Conservation (phyloP, 2,329 filamentous ascomycete species). For the Aureobasidium sp. region DNA sequence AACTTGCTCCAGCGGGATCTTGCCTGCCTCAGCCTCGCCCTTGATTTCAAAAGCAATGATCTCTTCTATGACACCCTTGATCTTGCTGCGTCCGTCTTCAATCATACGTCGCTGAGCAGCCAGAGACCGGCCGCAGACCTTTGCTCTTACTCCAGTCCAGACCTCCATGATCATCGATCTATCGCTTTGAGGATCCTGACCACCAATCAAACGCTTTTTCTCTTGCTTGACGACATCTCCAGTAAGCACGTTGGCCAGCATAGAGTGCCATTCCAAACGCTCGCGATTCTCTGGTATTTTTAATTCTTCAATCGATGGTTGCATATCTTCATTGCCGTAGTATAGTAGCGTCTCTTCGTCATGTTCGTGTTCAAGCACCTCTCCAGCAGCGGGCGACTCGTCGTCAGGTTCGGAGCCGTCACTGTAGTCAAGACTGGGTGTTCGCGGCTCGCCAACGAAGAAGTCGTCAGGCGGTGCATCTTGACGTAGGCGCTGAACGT, state of each 20-base stretch:
- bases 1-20: slow-evolving; percentile 80
- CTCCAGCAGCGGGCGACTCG: slow-evolving; percentile 79
- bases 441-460: slow-evolving; percentile 65
- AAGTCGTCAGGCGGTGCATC: slow-evolving; percentile 57
- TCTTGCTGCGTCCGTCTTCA: slow-evolving; percentile 68
- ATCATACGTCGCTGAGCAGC: slow-evolving; percentile 80
- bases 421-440: slow-evolving; percentile 59
- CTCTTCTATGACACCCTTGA: slow-evolving; percentile 72
- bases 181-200: slow-evolving; percentile 64
- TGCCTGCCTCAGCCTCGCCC: slow-evolving; percentile 84
- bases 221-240: slow-evolving; percentile 97
- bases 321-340: slow-evolving; percentile 80
- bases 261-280: slow-evolving; percentile 93
- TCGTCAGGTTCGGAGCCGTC: slow-evolving; percentile 81
- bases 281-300: slow-evolving; percentile 83
- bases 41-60: slow-evolving; percentile 93
- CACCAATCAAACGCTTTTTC: slow-evolving; percentile 88
- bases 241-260: slow-evolving; percentile 90
- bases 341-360: slow-evolving; percentile 92
- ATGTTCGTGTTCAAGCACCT: slow-evolving; percentile 76
- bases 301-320: slow-evolving; percentile 83
- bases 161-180: slow-evolving; percentile 63
- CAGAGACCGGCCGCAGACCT: slow-evolving; percentile 73
- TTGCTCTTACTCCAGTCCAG: slow-evolving; percentile 83
- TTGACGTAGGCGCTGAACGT: slow-evolving; percentile 84